Percentiles rank a stretch among this genome's conserved stretches.
Evolutionary conservation across 2,329 filamentous ascomycete species (phyloP).

Genomic region (Triangularia setosa): DNA sequence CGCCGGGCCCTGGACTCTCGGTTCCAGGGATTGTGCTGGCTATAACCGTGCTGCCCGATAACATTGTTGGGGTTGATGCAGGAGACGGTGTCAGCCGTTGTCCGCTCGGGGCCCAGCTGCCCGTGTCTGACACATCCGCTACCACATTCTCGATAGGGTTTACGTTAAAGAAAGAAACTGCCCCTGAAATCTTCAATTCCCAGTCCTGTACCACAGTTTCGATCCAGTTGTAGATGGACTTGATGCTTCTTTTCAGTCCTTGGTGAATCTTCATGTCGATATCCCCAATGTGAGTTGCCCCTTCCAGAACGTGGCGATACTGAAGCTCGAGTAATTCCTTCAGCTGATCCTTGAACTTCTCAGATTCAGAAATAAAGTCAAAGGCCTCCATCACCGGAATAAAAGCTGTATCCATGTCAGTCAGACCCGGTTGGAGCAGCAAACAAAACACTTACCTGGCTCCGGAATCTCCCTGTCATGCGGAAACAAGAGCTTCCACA

Average conservation of each 20-base stretch:
- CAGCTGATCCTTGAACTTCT: constrained; percentile 20
- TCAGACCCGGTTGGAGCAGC: neutral
- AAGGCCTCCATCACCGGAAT: constrained; percentile 27
- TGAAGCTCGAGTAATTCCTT: constrained; percentile 25
- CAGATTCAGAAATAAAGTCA: constrained; percentile 25
- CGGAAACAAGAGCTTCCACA: constrained; percentile 27
- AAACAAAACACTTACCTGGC: constrained; percentile 16
- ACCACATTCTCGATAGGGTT: constrained; percentile 10
- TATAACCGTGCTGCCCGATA: constrained; percentile 5
- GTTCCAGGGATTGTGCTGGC: constrained; percentile 1
- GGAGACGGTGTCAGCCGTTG: constrained; percentile 23
- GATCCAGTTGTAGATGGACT: constrained; percentile 26
- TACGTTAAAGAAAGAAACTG: constrained; percentile 18
- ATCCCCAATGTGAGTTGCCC: constrained; percentile 12
- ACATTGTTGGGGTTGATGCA: constrained; percentile 22
- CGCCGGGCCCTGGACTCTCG: constrained; percentile 17
- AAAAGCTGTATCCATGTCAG: constrained; percentile 15
- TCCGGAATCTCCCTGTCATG: constrained; percentile 21
- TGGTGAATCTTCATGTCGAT: constrained; percentile 25
- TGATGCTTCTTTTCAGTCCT: constrained; percentile 23
- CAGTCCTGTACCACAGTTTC: constrained; percentile 26
- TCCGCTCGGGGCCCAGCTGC: constrained; percentile 19
- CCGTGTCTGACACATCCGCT: constrained; percentile 10
- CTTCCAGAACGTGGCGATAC: constrained; percentile 24
- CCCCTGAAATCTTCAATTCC: constrained; percentile 21